Evolutionary conservation across 768 basidiomycete species (phyloP), one percentile per base, ranked within the genome.

Genomic region (Amanita polypyramis): DNA sequence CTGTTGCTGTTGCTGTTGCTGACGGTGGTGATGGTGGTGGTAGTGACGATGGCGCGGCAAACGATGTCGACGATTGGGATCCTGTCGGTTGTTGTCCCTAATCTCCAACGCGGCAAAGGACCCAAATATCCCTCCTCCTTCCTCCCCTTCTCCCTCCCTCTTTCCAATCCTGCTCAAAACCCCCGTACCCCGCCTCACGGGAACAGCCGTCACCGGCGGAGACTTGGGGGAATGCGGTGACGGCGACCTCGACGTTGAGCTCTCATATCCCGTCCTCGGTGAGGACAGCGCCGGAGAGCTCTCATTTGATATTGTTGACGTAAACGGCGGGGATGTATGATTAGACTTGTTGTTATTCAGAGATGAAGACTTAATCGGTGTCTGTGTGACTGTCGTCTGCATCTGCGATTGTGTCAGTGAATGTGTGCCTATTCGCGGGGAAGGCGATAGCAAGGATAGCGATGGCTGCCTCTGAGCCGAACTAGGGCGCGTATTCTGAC

Each of bases 201-300:
- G 63, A 25, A 63, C 54, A 7, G 67, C 65, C 14, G 68, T 66
- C 5, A 58, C 56, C 8, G 64, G 63, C 6, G 63, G 64, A 14
- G 58, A 55, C 8, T 42, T 45, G 52, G 62, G 63, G 15, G 64
- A 65, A 30, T 60, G 65, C 1, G 72, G 69, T 1, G 69, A 70
- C 1, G 75, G 74, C 6, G 73, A 76, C 35, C 72, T 66, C 6
- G 77, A 78, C 10, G 72, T 56, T 11, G 77, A 75, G 1, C 72
- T 69, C 21, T 72, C 68, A 49, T 73, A 80, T 42, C 79, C 79
- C 6, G 37, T 47, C 15, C 46, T 37, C 7, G 68, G 65, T 27
- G 78, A 81, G 8, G 81, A 79, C 25, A 75, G 72, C 5, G 75
- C 68, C 14, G 83, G 79, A 3, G 78, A 79, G 46, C 69, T 75